Conservation (phyloP, 2,329 filamentous ascomycete species). For the Botrytis pseudocinerea region DNA sequence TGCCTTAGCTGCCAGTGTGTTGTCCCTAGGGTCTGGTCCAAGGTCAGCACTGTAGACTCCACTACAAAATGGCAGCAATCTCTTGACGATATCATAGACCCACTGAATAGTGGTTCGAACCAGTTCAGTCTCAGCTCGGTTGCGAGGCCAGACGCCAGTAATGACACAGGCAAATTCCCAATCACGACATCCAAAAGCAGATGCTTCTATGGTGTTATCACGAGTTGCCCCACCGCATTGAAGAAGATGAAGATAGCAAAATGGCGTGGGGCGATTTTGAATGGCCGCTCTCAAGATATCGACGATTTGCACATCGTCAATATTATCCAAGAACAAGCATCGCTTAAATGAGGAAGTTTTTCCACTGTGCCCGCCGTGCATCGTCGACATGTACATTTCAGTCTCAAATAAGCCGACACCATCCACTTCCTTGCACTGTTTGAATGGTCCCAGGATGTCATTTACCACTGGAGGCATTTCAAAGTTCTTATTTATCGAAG, state of each 20-base stretch:
- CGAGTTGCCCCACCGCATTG: slow-evolving; percentile 57
- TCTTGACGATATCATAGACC: slow-evolving; percentile 54
- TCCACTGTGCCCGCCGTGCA: slow-evolving; percentile 58
- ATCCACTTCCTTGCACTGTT: slow-evolving; percentile 45
- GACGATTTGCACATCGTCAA: slow-evolving; percentile 43
- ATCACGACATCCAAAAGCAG: slow-evolving; percentile 62
- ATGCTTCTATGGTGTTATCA: slow-evolving; percentile 47
- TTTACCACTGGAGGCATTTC: slow-evolving; percentile 23
- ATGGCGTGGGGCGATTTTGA: slow-evolving; percentile 36
- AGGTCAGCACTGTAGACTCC: slow-evolving; percentile 63
- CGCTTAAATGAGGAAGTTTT: slow-evolving; percentile 67
- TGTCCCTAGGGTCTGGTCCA: slow-evolving; percentile 61
- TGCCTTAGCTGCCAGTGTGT: slow-evolving; percentile 50
- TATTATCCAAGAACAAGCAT: slow-evolving; percentile 58
- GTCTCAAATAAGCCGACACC: slow-evolving; percentile 54
- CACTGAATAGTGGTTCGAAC: slow-evolving; percentile 48
- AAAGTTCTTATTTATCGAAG: slow-evolving; percentile 35
- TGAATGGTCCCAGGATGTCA: slow-evolving; percentile 42
- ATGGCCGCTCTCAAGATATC: slow-evolving; percentile 49
- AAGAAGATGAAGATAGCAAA: slow-evolving; percentile 63
- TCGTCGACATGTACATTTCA: slow-evolving; percentile 60
- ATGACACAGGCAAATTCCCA: slow-evolving; percentile 66
- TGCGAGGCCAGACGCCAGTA: slow-evolving; percentile 60
- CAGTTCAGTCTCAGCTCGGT: slow-evolving; percentile 49
- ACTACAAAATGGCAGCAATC: slow-evolving; percentile 51